Evolutionary conservation across 768 basidiomycete genomes (phyloP), one percentile per base, ranked within the genome.

Genomic region (Paxillus ammoniavirescens): DNA sequence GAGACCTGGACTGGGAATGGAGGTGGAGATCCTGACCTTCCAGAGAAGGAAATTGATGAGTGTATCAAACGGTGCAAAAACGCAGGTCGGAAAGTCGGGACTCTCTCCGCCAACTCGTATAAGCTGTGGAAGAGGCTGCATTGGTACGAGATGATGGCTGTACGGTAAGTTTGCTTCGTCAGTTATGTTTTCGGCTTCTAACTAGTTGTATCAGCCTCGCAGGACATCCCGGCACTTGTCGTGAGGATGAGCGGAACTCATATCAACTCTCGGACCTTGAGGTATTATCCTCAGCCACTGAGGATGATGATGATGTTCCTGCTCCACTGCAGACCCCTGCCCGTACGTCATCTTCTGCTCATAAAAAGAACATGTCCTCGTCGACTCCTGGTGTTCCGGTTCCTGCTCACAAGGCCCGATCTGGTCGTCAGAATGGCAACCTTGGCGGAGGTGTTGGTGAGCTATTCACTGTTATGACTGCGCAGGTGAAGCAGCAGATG

Each of bases 1-100:
- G 18, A 45, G 43, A 14, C 31, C 4, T 45, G 31, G 17, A 47
- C 44, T 47, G 46, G 52, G 9, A 53, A 53, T 42, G 46, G 44
- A 3, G 50, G 30, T n/a, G 14, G 50, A 18, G 52, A 53, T 37
- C 52, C 52, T 38, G 36, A 53, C n/a, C 12, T 40, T 5, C 28
- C 44, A 15, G 44, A 30, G 6, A n/a, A 47, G 33, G 45, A 45
- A 12, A 23, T 53, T 21, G 44, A 53, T 21, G 52, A 53, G 8
- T 7, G 37, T 10, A 53, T 53, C 5, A 17, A 26, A 12, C 30
- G 23, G 18, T 44, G 31, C 18, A n/a, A 28, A 40, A 23, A 6
- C 3, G 42, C 36, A 15, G 52, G 52, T 10, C 28, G 12, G 17
- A 30, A 53, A 15, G 5, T 53, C 2, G 36, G 52, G 2, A 47